Evolutionary conservation across 331 rosid species (phyloP), one percentile per base, ranked within the genome.

Genomic region (Pyracantha coccinea): DNA sequence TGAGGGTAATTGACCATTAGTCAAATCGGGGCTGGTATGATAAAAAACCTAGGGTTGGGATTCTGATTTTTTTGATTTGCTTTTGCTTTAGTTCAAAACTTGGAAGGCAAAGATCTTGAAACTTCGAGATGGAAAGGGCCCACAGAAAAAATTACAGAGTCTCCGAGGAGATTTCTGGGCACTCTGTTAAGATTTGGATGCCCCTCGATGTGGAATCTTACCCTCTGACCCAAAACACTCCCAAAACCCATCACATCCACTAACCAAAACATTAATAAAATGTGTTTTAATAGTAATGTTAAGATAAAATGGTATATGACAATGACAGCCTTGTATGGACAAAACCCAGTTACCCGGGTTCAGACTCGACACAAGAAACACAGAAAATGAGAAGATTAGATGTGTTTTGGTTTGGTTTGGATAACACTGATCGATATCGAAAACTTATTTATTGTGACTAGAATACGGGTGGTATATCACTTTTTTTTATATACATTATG

Each of bases 161-260:
- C 81, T 57, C 75, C 75, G 25, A 81, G 78, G 33, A 77, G 79
- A 66, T 71, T 54, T 76, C 78, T 76, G 67, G 31, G 31, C 14
- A 14, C 35, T 23, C 66, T 75, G 54, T 71, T 45, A 45, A 45
- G 78, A 45, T 81, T 41, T 53, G 73, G 68, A 55, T 75, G 64
- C 65, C 45, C 50, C 32, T 19, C 11, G 21, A 25, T 72, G 24
- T 63, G 59, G 82, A 77, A 77, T 78, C 77, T 61, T 57, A 57
- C 63, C 10, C 53, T 63, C 25, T 63, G 54, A 20, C 71, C 38
- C 71, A 60, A 47, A 33, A 33, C 41, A 41, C 24, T 60, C 9
- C 28, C 15, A 19, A 45, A 63, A 55, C 38, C 23, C 21, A 61
- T 47, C 53, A 69, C 27, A 47, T 25, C 71, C 28, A 23, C 57